phyloP scores from a whole-genome alignment of 495 filamentous ascomycete genomes.

The Penicillium diatomitis region DNA sequence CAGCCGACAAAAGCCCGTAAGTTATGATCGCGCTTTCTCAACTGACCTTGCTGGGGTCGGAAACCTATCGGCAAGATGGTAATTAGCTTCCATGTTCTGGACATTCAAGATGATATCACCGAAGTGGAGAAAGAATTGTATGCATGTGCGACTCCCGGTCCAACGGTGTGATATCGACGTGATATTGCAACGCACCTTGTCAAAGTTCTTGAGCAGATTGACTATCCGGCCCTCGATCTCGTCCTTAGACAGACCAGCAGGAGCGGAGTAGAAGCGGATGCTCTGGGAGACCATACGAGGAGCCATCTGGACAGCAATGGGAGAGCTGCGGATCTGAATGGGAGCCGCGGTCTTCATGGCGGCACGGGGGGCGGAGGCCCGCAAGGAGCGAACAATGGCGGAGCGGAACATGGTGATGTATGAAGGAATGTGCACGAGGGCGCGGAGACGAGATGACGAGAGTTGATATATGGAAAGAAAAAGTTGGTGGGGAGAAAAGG shows the following conservation, averaged over 20 bases:
- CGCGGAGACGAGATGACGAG: background rate
- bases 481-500: slow-evolving; percentile 10
- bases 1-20: slow-evolving; percentile 3
- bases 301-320: slow-evolving; percentile 40
- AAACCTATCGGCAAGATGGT: slow-evolving; percentile 43
- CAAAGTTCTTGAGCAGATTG: slow-evolving; percentile 84
- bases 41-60: slow-evolving; percentile 67
- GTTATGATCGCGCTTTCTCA: slow-evolving; percentile 4
- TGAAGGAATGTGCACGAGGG: slow-evolving; percentile 20
- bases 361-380: slow-evolving; percentile 49
- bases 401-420: slow-evolving; percentile 71
- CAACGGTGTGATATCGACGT: background rate
- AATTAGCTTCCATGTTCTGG: background rate
- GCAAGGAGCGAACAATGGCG: slow-evolving; percentile 58
- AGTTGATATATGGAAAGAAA: slow-evolving; percentile 2
- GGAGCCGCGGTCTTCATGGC: slow-evolving; percentile 43
- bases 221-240: slow-evolving; percentile 92
- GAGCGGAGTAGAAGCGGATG: slow-evolving; percentile 78
- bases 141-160: background rate
- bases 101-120: too few relatives aligned
- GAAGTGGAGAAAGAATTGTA: too few relatives aligned
- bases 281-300: slow-evolving; percentile 46
- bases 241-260: slow-evolving; percentile 61
- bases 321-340: slow-evolving; percentile 46
- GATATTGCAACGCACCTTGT: slow-evolving; percentile 65